Evolutionary conservation across 129 eudicot genomes (phyloP).

Genomic region (Pittosporum tobira): DNA sequence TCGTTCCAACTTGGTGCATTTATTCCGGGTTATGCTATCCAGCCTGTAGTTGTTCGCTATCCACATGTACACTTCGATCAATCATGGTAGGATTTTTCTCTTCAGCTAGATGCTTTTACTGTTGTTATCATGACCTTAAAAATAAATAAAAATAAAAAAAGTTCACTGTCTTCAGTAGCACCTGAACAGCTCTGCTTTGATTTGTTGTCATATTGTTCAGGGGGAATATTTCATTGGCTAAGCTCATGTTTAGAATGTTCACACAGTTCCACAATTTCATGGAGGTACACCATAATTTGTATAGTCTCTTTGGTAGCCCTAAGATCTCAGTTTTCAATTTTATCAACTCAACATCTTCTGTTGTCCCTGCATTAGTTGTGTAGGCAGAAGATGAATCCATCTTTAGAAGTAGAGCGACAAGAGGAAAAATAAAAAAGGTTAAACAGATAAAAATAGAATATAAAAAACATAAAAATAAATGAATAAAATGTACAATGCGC

Average conservation of each 20-base stretch:
- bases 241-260: constrained; percentile 94
- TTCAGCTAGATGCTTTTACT: neutral
- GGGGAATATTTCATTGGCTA: constrained; percentile 68
- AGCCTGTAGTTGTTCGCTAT: constrained; percentile 86
- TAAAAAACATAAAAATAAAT: no score
- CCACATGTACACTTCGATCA: constrained; percentile 97
- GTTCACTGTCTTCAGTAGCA: neutral
- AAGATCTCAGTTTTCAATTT: no score
- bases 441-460: no score
- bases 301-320: neutral
- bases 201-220: constrained; percentile 30
- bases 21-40: constrained; percentile 83
- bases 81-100: constrained; percentile 56
- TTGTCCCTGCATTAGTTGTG: no score
- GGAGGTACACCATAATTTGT: constrained; percentile 51
- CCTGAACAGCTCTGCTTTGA: neutral
- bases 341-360: no score
- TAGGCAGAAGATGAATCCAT: no score
- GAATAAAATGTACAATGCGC: no score
- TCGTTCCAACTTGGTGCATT: constrained; percentile 98
- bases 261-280: constrained; percentile 91
- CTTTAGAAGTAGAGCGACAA: no score
- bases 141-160: no score
- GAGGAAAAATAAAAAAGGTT: no score
- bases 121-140: neutral